Base-by-base conservation (phyloP, 805 yeast species). In the Wickerhamomyces alni region DNA sequence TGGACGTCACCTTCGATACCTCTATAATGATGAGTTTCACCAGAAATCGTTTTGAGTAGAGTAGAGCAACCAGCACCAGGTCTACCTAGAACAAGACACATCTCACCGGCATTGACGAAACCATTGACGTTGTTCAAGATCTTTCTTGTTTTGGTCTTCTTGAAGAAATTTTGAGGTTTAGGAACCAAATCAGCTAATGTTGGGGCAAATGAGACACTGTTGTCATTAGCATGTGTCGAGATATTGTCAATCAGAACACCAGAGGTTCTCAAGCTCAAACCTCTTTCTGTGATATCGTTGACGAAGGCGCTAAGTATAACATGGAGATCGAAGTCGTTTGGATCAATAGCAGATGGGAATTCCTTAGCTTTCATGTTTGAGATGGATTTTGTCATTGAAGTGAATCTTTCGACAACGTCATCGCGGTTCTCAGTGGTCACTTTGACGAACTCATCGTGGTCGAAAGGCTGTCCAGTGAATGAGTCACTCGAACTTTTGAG, bases 1-100 rank as follows among this genome's bases (percentile, higher is more conserved):
- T 67, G 51, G 42, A 83, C 59, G 17, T 69, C 67, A 45, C 88
- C 87, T 30, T 70, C 69, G 29, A 70, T 70, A 26, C 34, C 26
- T 31, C 26, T 31, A 31, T 31, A 31, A 19, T 59, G 60, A 43
- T 63, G 61, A 17, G 72, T 71, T 46, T 75, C 78, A 40, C 78
- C 80, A 11, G 87, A 76, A 47, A 82, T 64, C 3, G 83, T 71
- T 49, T 79, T 78, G 55, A 82, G 64, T 35, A 82, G 65, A 3
- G 87, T 74, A 4, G 89, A 78, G 57, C 89, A 83, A 35, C 93
- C 93, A 21, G 91, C 81, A 50, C 91, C 88, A 2, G 91, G 88
- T 45, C 82, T 72, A 38, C 85, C 87, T 27, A 80, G 59, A 6
- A 82, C 88, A 36, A 82, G 63, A 25, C 78, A 69, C 78, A 81